Conservation (phyloP, 257 asterid genomes). For the Plectranthus barbatus region DNA sequence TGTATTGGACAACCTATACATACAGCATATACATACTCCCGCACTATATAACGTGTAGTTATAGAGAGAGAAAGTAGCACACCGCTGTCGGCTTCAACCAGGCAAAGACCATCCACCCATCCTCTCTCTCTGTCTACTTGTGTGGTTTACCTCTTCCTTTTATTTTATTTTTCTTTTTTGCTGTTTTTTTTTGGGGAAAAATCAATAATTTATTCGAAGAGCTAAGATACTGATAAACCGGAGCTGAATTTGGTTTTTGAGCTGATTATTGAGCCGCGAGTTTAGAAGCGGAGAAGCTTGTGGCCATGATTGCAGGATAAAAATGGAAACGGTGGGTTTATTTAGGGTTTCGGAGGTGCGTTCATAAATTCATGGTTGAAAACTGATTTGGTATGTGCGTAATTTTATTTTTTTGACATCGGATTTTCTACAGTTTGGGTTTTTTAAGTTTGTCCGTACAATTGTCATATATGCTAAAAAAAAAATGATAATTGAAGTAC, state of each 20-base stretch:
- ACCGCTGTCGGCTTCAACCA: conserved; percentile 82
- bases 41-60: background rate
- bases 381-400: conserved; percentile 16
- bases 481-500: background rate
- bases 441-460: conserved; percentile 13
- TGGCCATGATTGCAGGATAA: conserved; percentile 11
- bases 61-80: conserved; percentile 29
- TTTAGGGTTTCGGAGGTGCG: conserved; percentile 35
- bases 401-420: conserved; percentile 9
- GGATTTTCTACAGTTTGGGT: conserved; percentile 3
- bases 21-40: background rate
- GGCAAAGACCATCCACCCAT: conserved; percentile 56
- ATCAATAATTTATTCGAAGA: background rate
- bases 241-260: conserved; percentile 19
- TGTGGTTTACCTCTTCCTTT: background rate
- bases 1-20: background rate
- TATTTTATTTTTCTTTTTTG: background rate
- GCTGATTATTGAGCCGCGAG: conserved; percentile 8
- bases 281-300: conserved; percentile 14
- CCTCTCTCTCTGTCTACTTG: background rate
- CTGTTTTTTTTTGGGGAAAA: background rate
- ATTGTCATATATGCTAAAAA: conserved; percentile 2
- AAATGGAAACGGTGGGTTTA: conserved; percentile 28
- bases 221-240: conserved; percentile 13
- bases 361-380: conserved; percentile 6